Evolutionary conservation across 2,329 filamentous ascomycete species (phyloP), one percentile per base, ranked within the genome.

Genomic region (Emericellopsis atlantica): DNA sequence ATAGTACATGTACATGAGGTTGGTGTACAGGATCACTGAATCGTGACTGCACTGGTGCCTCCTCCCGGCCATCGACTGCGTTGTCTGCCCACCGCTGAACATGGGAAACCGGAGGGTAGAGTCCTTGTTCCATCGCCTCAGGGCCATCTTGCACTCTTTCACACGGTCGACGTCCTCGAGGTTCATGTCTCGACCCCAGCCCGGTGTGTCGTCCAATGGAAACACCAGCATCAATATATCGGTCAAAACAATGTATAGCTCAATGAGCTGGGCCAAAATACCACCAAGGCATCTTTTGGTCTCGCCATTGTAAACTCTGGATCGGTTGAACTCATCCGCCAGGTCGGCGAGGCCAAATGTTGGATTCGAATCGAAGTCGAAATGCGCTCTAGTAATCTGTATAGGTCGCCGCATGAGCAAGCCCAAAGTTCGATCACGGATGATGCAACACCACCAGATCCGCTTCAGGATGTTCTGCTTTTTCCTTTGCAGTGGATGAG

Each of bases 401-500:
- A 70, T 59, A 33, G 62, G 61, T 10, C 69, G 61, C n/a, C 70
- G 61, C 44, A 73, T 60, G 4, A 69, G 64, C 8, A 75, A 56
- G 4, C 64, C 60, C 22, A 74, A 47, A 15, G 69, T 66, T 32
- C 69, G 61, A 49, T 74, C 70, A 10, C 71, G 65, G 5, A 74
- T 57, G 33, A 74, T 57, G 43, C 70, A 72, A 43, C 67, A 70
- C 70, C 70, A 74, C 70, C 70, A 74, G 7, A 75, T 52, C 2
- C 69, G 58, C 51, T 72, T 74, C 26, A 67, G 58, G 7, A 60
- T 54, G 44, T 61, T 58, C 41, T 62, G 56, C 44, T 62, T 61
- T 45, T 59, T 57, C 9, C 55, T 47, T 36, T 61, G 54, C 9
- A 58, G 46, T 1, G 57, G 55, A 5, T 58, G 54, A 9, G 51